phyloP scores from a whole-genome alignment of 371 early-diverging fungal genomes.

The Mucor racemosus region DNA sequence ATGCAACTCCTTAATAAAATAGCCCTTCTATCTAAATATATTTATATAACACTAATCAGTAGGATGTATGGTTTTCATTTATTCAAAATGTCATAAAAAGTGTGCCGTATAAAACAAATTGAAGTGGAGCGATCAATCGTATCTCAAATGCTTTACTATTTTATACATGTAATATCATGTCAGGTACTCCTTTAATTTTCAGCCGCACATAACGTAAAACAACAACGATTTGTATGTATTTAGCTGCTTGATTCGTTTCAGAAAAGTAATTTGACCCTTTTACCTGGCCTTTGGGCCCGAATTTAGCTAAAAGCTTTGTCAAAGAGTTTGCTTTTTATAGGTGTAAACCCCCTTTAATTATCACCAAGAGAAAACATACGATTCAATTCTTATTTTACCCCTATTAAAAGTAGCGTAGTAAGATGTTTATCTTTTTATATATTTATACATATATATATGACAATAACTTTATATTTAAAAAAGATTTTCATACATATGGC shows the following conservation, averaged over 20 bases:
- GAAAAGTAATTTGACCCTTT: neutral
- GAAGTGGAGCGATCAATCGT: no score
- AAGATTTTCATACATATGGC: no score
- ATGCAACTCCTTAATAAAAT: neutral
- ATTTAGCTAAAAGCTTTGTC: slow-evolving; percentile 17
- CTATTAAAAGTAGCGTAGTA: neutral
- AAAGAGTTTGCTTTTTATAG: slow-evolving; percentile 10
- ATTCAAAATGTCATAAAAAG: no score
- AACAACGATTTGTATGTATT: neutral
- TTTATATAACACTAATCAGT: neutral
- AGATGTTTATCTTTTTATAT: neutral
- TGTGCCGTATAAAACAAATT: no score
- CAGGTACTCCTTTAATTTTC: slow-evolving; percentile 2
- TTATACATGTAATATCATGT: no score
- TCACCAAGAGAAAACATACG: neutral
- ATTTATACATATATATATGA: no score
- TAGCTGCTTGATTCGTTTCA: neutral
- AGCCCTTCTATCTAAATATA: neutral
- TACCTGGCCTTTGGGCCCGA: slow-evolving; percentile 8
- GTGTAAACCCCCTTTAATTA: slow-evolving; percentile 5
- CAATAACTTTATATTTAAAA: no score
- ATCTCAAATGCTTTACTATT: no score
- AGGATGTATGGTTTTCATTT: no score
- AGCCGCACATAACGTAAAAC: neutral
- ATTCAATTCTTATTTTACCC: neutral